Percentiles rank a stretch among this genome's conserved stretches.
Conservation (phyloP, 306 rosid genomes). For the Mucuna pruriens region DNA sequence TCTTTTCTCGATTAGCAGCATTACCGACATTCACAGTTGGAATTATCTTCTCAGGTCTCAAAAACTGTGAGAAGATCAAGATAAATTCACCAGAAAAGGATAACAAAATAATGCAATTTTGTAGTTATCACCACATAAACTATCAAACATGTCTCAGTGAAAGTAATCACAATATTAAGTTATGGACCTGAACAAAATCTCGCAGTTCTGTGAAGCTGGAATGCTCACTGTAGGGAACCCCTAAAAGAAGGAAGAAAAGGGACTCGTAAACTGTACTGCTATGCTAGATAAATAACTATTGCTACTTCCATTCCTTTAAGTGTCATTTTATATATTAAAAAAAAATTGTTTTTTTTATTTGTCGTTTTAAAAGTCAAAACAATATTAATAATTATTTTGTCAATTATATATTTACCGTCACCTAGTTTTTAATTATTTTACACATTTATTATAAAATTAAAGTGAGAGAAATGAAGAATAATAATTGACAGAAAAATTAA, state of each 20-base stretch:
- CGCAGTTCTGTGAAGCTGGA: constrained; percentile 63
- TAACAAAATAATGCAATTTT: constrained; percentile 4
- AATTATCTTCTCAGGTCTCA: constrained; percentile 60
- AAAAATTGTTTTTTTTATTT: too few species aligned
- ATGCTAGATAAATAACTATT: constrained; percentile 11
- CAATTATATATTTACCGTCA: background rate
- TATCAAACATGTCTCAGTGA: background rate
- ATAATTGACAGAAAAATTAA: background rate
- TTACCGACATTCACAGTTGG: constrained; percentile 59
- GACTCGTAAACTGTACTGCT: constrained; percentile 18
- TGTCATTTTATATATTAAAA: too few species aligned
- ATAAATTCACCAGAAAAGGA: constrained; percentile 11
- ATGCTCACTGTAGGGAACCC: constrained; percentile 72
- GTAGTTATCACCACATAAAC: background rate
- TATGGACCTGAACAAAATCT: constrained; percentile 60
- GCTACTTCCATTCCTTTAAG: background rate
- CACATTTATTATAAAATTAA: background rate
- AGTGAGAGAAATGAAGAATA: background rate
- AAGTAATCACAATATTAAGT: constrained; percentile 8
- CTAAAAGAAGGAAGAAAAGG: constrained; percentile 39
- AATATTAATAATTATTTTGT: background rate
- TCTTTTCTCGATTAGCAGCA: constrained; percentile 60
- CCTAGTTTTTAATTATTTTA: background rate
- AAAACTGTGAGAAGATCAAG: constrained; percentile 43
- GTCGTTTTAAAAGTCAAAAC: background rate